Evolutionary conservation across 352 stramenopile species (phyloP).

Genomic region (Pythium sukuiense): DNA sequence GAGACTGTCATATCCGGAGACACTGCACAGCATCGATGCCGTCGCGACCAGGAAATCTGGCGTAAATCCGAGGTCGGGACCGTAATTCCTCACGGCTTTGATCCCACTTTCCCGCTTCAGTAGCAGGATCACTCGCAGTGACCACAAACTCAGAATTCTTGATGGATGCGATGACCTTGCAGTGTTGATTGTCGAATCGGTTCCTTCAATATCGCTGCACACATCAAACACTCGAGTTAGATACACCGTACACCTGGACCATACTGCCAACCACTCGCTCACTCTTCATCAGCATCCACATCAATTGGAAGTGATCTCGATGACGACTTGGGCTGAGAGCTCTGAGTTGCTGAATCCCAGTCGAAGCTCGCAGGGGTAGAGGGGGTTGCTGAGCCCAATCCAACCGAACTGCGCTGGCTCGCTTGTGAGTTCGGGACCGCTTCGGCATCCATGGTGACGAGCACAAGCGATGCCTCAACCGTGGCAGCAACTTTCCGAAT

Average conservation of each 20-base stretch:
- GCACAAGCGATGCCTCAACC: conserved; percentile 36
- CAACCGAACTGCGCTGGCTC: neutral
- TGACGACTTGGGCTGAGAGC: neutral
- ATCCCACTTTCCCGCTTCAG: conserved; percentile 79
- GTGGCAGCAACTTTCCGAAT: conserved; percentile 53
- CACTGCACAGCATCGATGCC: conserved; percentile 56
- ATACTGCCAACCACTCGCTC: neutral
- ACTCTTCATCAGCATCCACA: conserved; percentile 22
- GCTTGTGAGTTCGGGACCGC: neutral
- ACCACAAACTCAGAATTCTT: conserved; percentile 50
- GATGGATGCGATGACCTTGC: conserved; percentile 11
- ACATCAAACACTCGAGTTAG: neutral
- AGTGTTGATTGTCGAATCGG: neutral
- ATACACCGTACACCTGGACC: too few species aligned
- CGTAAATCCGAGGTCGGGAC: conserved; percentile 44
- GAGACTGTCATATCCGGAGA: conserved; percentile 56
- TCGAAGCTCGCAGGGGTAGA: conserved; percentile 15
- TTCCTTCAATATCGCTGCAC: neutral
- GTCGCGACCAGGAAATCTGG: conserved; percentile 71
- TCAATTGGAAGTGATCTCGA: conserved; percentile 4
- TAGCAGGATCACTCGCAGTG: conserved; percentile 66
- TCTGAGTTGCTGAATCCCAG: conserved; percentile 19
- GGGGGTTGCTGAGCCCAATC: conserved; percentile 3
- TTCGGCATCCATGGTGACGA: conserved; percentile 24
- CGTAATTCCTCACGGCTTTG: conserved; percentile 51